These are phyloP conservation scores for Suhomyces anneliseae DNA, from an alignment of 1,139 yeast species.

Conservation along the genomic window DNA sequence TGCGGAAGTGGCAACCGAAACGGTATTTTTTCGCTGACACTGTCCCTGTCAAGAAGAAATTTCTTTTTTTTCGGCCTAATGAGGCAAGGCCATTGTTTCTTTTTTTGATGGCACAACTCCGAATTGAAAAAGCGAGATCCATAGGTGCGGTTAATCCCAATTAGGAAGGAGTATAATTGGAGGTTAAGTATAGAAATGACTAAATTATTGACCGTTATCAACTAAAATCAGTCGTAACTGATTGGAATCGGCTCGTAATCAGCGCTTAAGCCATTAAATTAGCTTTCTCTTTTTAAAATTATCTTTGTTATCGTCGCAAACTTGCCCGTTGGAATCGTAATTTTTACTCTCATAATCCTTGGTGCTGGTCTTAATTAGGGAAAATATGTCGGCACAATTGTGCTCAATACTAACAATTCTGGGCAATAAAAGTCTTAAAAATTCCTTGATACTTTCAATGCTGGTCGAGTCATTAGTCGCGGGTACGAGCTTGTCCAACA, in stretches of 20 bases:
- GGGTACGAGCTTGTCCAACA: background rate
- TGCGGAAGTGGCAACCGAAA: slow-evolving; percentile 8
- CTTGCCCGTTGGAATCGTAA: no score
- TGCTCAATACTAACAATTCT: slow-evolving; percentile 21
- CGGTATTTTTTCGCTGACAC: slow-evolving; percentile 4
- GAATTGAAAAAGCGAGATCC: background rate
- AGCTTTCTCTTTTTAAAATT: slow-evolving; percentile 1
- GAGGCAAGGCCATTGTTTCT: background rate
- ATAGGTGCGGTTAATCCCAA: background rate
- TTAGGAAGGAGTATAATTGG: background rate
- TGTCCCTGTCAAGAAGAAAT: slow-evolving; percentile 1
- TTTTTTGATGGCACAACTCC: background rate
- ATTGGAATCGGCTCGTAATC: no score
- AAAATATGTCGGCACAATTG: background rate
- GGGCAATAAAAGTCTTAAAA: slow-evolving; percentile 23
- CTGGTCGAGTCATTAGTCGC: background rate
- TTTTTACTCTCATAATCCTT: background rate
- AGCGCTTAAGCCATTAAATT: background rate
- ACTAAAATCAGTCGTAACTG: background rate
- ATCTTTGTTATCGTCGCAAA: no score
- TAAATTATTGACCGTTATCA: background rate
- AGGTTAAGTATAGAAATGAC: no score
- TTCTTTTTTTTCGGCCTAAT: slow-evolving; percentile 3
- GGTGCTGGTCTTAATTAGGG: background rate
- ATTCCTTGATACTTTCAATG: slow-evolving; percentile 20